Base-by-base conservation (phyloP, 2,329 filamentous ascomycete genomes). In the Dryadomyces sulphureus region DNA sequence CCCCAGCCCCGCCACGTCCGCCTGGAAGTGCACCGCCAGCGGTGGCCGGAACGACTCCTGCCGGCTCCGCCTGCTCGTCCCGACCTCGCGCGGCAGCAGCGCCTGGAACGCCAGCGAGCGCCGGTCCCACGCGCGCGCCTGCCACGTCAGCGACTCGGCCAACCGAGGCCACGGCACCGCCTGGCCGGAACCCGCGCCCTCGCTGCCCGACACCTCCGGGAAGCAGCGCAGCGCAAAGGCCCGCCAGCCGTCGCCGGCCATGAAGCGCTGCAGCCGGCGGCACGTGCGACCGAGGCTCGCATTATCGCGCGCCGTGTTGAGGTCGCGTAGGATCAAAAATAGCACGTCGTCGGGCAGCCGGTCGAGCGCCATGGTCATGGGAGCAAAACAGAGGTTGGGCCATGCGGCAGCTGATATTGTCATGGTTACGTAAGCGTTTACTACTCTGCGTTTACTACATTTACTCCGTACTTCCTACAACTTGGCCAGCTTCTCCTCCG, bases 81-180 rank as follows among this genome's bases (percentile, higher is more conserved):
- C 17, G 38, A 54, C 38, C 52, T 57, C 5, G 17, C 46, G 56
- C 7, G 57, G 52, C 34, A 57, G 38, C 48, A 57, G 19, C 14
- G 63, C 55, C 42, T 61, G 60, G 47, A 74, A 64, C 16, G 61
- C 60, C 19, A 68, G 52, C 0, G 64, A 58, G 1, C 69, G 64
- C 44, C 62, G 65, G 42, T 75, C 72, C 73, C 72, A 76, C 52
- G 67, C 70, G 6, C 70, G 64, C 24, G 68, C 65, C 45, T 74
- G 65, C 51, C 67, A 68, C 0, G 72, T 73, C 38, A 73, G 55
- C 0, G 62, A 64, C 22, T 67, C 60, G 7, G 70, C 70, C 22
- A 69, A 56, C 12, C 56, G 52, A 11, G 53, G 50, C 61, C 69
- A 73, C 38, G 38, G 19, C 14, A 38, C 22, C 30, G 19, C 34